These are phyloP conservation scores for Castanea crenata DNA, from an alignment of 306 rosid genomes.

Conservation along the genomic window DNA sequence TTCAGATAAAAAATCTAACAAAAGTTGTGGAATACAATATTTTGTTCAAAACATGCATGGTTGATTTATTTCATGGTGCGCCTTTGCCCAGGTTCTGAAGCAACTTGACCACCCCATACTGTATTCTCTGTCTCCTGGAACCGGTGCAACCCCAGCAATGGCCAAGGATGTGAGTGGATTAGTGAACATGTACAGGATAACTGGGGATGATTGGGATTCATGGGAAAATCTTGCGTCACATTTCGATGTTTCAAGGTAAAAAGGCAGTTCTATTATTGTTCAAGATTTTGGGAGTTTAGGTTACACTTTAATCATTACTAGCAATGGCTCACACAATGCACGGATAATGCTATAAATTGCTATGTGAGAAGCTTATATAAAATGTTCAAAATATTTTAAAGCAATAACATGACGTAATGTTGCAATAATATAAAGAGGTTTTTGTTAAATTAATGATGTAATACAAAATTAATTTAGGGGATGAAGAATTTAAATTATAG, in stretches of 20 bases:
- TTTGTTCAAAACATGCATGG: neutral
- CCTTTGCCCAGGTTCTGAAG: conserved; percentile 56
- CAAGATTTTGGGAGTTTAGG: conserved; percentile 4
- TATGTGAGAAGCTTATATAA: too few relatives aligned
- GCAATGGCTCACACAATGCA: too few relatives aligned
- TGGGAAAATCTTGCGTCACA: conserved; percentile 72
- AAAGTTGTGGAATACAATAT: neutral
- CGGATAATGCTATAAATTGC: too few relatives aligned
- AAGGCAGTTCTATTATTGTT: conserved; percentile 1
- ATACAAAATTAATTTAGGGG: too few relatives aligned
- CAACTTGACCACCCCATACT: conserved; percentile 57
- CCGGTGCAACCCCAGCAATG: conserved; percentile 71
- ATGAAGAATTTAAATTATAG: too few relatives aligned
- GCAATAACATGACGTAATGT: too few relatives aligned
- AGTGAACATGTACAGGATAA: conserved; percentile 86
- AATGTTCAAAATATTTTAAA: too few relatives aligned
- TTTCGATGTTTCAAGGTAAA: conserved; percentile 75
- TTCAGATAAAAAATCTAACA: too few relatives aligned
- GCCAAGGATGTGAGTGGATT: conserved; percentile 68
- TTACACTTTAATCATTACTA: conserved; percentile 1
- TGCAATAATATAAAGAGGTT: too few relatives aligned
- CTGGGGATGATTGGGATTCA: conserved; percentile 95
- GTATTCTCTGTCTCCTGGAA: conserved; percentile 90
- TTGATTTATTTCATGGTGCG: conserved; percentile 14
- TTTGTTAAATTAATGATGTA: too few relatives aligned